These are phyloP conservation scores for Dentipellis sp. DNA, from an alignment of 768 basidiomycete genomes.

Conservation along the genomic window DNA sequence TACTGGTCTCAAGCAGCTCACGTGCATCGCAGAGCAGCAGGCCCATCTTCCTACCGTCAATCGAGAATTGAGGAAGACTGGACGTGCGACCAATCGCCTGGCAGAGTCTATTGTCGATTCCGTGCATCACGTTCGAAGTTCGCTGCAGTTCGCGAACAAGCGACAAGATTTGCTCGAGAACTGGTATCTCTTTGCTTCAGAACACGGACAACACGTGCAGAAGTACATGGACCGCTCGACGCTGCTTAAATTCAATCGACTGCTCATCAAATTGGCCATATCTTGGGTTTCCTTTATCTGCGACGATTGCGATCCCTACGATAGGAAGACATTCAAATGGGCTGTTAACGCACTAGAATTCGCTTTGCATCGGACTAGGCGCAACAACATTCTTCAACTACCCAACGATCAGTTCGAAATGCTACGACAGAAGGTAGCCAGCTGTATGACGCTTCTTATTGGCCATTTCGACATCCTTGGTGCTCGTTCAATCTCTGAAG, in stretches of 20 bases:
- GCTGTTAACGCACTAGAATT: constrained; percentile 95
- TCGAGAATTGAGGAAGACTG: constrained; percentile 82
- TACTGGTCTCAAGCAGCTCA: constrained; percentile 28
- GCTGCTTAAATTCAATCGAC: constrained; percentile 68
- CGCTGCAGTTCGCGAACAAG: constrained; percentile 47
- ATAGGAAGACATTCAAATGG: constrained; percentile 96
- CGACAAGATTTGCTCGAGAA: constrained; percentile 85
- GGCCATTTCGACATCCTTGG: constrained; percentile 98
- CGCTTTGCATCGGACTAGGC: constrained; percentile 76
- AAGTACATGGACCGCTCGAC: constrained; percentile 75
- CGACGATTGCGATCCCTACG: constrained; percentile 94
- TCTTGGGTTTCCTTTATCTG: constrained; percentile 99
- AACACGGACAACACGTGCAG: constrained; percentile 87
- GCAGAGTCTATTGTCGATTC: constrained; percentile 92
- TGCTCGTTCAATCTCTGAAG: constrained; percentile 81
- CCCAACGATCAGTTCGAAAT: constrained; percentile 85
- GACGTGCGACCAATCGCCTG: constrained; percentile 79
- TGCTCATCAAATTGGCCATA: constrained; percentile 84
- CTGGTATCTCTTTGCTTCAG: constrained; percentile 96
- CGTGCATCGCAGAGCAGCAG: constrained; percentile 62
- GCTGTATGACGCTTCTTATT: constrained; percentile 94
- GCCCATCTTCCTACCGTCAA: constrained; percentile 90
- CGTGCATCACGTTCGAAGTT: constrained; percentile 73
- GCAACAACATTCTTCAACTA: constrained; percentile 83
- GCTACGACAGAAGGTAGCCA: constrained; percentile 85